These are phyloP conservation scores for Venturia aucupariae DNA, from an alignment of 2,329 filamentous ascomycete species.

Conservation along the genomic window DNA sequence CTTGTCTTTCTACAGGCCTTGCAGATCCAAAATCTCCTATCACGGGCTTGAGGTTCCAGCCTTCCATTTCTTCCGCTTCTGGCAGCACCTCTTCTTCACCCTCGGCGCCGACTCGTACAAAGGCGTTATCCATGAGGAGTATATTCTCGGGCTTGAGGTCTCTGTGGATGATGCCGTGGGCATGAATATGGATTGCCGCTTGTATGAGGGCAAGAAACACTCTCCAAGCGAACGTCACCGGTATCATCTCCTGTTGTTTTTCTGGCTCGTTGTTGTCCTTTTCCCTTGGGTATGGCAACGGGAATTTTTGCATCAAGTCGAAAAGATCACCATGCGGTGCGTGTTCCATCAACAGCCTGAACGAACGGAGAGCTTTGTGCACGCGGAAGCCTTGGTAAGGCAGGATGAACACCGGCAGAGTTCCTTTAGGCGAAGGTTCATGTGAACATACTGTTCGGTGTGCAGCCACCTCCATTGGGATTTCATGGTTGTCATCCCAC, in stretches of 20 bases:
- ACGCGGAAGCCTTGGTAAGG: no score
- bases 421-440: no score
- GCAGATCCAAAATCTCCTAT: background rate
- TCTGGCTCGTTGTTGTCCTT: background rate
- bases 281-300: background rate
- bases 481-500: no score
- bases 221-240: background rate
- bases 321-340: no score
- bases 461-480: no score
- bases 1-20: background rate
- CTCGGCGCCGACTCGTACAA: background rate
- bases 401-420: no score
- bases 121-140: background rate
- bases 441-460: no score
- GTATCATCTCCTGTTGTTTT: background rate
- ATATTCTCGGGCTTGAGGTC: background rate
- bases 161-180: background rate
- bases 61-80: background rate
- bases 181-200: background rate
- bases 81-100: no score
- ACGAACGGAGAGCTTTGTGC: no score
- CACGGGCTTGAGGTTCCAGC: background rate
- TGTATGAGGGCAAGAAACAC: background rate
- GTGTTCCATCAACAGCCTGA: no score
- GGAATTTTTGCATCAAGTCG: no score